A percentile compares a stretch with the other conserved stretches of the same genome.
phyloP scores from a whole-genome alignment of 805 yeast species.

The Blastobotrys attinorum region DNA sequence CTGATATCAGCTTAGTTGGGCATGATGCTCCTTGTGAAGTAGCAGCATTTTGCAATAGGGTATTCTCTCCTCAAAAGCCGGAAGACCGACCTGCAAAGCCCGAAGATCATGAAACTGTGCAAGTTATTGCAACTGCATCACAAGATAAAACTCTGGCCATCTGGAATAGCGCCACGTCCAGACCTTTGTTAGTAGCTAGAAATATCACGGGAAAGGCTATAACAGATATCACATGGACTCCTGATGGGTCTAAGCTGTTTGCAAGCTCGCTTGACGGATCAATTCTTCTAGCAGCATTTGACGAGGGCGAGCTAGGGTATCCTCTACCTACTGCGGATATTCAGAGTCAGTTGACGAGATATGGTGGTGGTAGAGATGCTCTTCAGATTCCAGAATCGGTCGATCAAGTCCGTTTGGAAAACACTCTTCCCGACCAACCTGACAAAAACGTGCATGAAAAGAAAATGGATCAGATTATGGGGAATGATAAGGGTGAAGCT shows the following conservation, averaged over 20 bases:
- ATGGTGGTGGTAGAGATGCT: slow-evolving; percentile 83
- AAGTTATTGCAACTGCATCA: slow-evolving; percentile 91
- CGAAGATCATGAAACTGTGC: slow-evolving; percentile 37
- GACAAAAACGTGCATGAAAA: slow-evolving; percentile 14
- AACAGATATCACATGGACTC: slow-evolving; percentile 86
- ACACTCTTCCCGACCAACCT: slow-evolving; percentile 39
- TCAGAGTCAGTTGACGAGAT: slow-evolving; percentile 63
- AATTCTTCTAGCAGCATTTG: slow-evolving; percentile 61
- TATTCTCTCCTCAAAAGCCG: slow-evolving; percentile 20
- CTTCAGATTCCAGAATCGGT: slow-evolving; percentile 82
- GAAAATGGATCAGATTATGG: slow-evolving; percentile 39
- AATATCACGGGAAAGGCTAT: slow-evolving; percentile 72
- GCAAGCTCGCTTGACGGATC: slow-evolving; percentile 81
- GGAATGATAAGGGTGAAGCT: slow-evolving; percentile 16
- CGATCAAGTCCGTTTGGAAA: slow-evolving; percentile 69
- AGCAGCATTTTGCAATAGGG: slow-evolving; percentile 44
- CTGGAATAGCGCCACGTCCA: slow-evolving; percentile 73
- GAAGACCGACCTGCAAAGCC: slow-evolving; percentile 15
- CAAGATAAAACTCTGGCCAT: slow-evolving; percentile 84
- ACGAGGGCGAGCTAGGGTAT: slow-evolving; percentile 35
- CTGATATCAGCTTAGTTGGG: slow-evolving; percentile 56
- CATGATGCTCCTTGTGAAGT: slow-evolving; percentile 66
- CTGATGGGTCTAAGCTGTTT: slow-evolving; percentile 67
- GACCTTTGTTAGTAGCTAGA: slow-evolving; percentile 73
- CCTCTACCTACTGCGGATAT: slow-evolving; percentile 58